These are phyloP conservation scores for Cinchona pubescens DNA, from an alignment of 257 asterid genomes.

Conservation along the genomic window DNA sequence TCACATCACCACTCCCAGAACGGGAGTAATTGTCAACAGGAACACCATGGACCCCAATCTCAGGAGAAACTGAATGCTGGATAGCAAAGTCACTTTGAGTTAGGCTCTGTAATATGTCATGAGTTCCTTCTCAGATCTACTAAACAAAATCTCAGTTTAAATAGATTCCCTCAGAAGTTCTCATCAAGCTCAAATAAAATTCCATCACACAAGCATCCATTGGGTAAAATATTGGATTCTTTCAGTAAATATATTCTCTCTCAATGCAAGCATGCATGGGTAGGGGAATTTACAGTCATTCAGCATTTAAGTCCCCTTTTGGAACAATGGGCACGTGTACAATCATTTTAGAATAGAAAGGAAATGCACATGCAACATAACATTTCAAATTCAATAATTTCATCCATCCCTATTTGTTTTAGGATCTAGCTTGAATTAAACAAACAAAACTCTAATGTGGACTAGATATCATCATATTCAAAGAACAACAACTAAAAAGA, in stretches of 20 bases:
- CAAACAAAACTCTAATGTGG: not conserved
- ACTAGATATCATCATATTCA: not conserved
- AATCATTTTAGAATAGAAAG: not conserved
- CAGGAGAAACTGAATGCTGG: conserved; percentile 92
- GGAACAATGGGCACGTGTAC: too few species aligned
- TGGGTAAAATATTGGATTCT: not conserved
- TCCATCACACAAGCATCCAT: not conserved
- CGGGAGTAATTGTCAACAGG: conserved; percentile 86
- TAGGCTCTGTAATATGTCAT: conserved; percentile 15
- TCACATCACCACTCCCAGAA: conserved; percentile 83
- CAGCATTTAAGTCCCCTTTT: not conserved
- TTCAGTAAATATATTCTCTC: not conserved
- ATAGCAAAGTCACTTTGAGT: conserved; percentile 28
- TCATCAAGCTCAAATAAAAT: not conserved
- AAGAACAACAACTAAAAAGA: not conserved
- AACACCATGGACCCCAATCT: conserved; percentile 78
- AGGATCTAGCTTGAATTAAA: not conserved
- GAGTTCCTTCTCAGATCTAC: conserved; percentile 5
- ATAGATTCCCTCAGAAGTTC: not conserved
- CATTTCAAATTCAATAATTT: not conserved
- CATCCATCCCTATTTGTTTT: not conserved
- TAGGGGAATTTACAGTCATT: not conserved
- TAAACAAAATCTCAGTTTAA: not conserved
- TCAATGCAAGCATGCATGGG: not conserved
- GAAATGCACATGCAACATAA: not conserved